Evolutionary conservation across 176 grass and related monocot species (phyloP), one percentile per base, ranked within the genome.

Genomic region (Avena sativa): DNA sequence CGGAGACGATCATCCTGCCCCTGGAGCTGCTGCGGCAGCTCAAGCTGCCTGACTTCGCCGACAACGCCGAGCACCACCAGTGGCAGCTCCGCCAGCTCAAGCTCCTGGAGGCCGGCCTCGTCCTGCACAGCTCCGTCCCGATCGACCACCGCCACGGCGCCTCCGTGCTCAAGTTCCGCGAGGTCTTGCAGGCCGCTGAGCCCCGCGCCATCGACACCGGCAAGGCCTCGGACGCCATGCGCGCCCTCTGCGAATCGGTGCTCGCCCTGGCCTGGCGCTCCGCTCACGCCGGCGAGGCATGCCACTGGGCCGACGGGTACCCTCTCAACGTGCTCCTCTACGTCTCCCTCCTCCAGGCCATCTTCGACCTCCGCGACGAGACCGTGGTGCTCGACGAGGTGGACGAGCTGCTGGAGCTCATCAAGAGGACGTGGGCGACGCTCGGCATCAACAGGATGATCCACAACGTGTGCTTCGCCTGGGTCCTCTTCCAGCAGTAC

Each of bases 21-120:
- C 85, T 98, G 6, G 96, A 98, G 87, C 89, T 98, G 26, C 92
- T 98, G 67, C 92, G 96, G 83, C 96, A 98, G 67, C 86, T 98
- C 17, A 98, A 98, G 88, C 63, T 75, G 51, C 55, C 90, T 0
- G 96, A 98, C 73, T 98, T 98, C 83, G 85, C 81, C 52, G 89
- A 96, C 79, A 10, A 70, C 46, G 71, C 57, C 43, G 93, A 98
- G 90, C 90, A 98, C 90, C 92, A 96, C 88, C 88, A 90, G 52
- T 98, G 96, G 96, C 93, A 94, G 63, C 86, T 82, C 58, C 90
- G 92, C 30, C 92, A 98, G 89, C 81, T 98, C 61, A 98, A 77
- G 85, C 89, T 96, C 59, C 90, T 98, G 6, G 96, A 96, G 90
- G 77, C 87, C 0, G 90, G 92, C 5, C 93, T 98, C 44, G 48